Evolutionary conservation across 345 rosid species (phyloP).

Genomic region (Brassica juncea): DNA sequence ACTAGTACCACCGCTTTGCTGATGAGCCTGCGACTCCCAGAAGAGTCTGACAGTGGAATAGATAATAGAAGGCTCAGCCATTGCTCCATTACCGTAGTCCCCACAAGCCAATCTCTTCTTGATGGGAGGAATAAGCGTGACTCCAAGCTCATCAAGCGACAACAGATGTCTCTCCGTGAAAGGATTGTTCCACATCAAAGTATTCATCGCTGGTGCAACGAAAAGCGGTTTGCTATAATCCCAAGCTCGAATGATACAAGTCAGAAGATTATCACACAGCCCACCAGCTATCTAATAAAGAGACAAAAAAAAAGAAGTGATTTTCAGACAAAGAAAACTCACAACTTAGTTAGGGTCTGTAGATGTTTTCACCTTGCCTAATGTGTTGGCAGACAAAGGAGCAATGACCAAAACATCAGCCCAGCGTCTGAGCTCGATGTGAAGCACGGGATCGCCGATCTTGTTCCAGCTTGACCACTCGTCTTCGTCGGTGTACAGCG

Average conservation of each 20-base stretch:
- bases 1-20: slow-evolving; percentile 30
- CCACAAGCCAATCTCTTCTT: slow-evolving; percentile 86
- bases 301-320: neutral
- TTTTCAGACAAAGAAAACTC: neutral
- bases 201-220: slow-evolving; percentile 89
- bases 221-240: slow-evolving; percentile 79
- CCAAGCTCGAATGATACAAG: slow-evolving; percentile 92
- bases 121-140: slow-evolving; percentile 80
- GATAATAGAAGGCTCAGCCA: slow-evolving; percentile 88
- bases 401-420: slow-evolving; percentile 94
- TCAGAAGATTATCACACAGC: slow-evolving; percentile 82
- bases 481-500: slow-evolving; percentile 77
- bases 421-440: slow-evolving; percentile 89
- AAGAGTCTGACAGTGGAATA: slow-evolving; percentile 57
- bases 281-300: slow-evolving; percentile 89
- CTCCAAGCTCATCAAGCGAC: slow-evolving; percentile 83
- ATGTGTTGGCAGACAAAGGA: slow-evolving; percentile 90
- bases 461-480: slow-evolving; percentile 91
- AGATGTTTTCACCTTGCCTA: slow-evolving; percentile 69
- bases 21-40: slow-evolving; percentile 59
- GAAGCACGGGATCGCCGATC: slow-evolving; percentile 87
- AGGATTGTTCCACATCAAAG: slow-evolving; percentile 91
- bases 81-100: slow-evolving; percentile 84
- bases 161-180: slow-evolving; percentile 84
- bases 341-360: neutral